phyloP scores from a whole-genome alignment of 495 filamentous ascomycete species.

The Talaromyces proteolyticus region DNA sequence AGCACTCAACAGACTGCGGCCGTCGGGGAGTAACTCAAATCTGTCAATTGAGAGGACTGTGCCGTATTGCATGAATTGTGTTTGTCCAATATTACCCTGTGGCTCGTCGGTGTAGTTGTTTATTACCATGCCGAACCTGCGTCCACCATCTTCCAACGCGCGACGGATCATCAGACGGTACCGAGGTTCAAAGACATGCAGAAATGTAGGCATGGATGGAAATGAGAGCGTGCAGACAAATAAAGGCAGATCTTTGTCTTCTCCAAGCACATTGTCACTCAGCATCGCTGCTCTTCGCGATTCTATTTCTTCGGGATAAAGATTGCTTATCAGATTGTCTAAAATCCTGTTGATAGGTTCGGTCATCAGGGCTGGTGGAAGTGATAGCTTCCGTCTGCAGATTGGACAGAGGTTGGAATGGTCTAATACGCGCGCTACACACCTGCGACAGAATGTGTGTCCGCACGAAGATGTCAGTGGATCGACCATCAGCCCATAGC shows the following conservation, averaged over 20 bases:
- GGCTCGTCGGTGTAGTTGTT: slow-evolving; percentile 43
- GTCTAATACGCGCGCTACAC: slow-evolving; percentile 66
- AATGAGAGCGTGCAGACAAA: slow-evolving; percentile 80
- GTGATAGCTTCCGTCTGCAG: slow-evolving; percentile 62
- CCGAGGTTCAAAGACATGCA: slow-evolving; percentile 88
- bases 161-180: slow-evolving; percentile 86
- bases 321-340: slow-evolving; percentile 46
- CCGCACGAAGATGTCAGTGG: slow-evolving; percentile 81
- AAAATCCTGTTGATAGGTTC: slow-evolving; percentile 58
- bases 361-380: slow-evolving; percentile 46
- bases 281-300: slow-evolving; percentile 44
- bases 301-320: slow-evolving; percentile 63
- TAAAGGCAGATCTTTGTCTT: slow-evolving; percentile 59
- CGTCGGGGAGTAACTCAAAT: slow-evolving; percentile 68
- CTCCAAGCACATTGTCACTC: slow-evolving; percentile 44
- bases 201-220: slow-evolving; percentile 75
- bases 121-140: slow-evolving; percentile 81
- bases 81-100: slow-evolving; percentile 53
- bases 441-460: slow-evolving; percentile 82
- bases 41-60: slow-evolving; percentile 70
- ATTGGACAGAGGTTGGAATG: slow-evolving; percentile 73
- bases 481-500: slow-evolving; percentile 71
- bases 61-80: slow-evolving; percentile 66
- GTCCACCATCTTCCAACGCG: slow-evolving; percentile 59
- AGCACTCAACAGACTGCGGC: slow-evolving; percentile 72